Conservation (phyloP, 805 yeast species). For the Ogataea chonburiensis region DNA sequence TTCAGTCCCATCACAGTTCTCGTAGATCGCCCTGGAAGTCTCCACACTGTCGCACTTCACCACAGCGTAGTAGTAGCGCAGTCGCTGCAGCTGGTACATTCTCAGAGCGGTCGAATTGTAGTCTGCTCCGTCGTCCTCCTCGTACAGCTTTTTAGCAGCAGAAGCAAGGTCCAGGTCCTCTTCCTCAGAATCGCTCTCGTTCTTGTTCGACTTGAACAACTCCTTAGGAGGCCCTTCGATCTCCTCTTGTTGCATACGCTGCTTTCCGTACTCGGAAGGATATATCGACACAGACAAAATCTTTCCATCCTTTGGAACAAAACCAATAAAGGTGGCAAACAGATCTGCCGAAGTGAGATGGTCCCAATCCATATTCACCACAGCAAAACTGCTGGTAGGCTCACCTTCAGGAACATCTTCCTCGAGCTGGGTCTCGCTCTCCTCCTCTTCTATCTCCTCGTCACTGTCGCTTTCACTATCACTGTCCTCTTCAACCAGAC, state of each 20-base stretch:
- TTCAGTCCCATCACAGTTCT: conserved; percentile 91
- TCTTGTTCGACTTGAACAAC: conserved; percentile 54
- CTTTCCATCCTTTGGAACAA: conserved; percentile 73
- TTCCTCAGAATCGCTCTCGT: conserved; percentile 36
- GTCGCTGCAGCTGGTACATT: conserved; percentile 86
- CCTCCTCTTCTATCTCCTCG: conserved; percentile 44
- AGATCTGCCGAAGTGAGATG: conserved; percentile 83
- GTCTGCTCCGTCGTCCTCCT: conserved; percentile 80
- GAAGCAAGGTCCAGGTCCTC: conserved; percentile 45
- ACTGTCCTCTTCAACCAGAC: conserved; percentile 42
- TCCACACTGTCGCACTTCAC: conserved; percentile 72
- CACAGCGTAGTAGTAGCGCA: conserved; percentile 91
- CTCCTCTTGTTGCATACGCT: conserved; percentile 86
- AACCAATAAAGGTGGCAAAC: conserved; percentile 84
- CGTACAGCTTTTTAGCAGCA: conserved; percentile 69
- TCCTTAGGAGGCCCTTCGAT: conserved; percentile 91
- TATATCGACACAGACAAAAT: conserved; percentile 69
- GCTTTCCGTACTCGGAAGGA: conserved; percentile 92
- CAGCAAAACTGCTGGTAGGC: conserved; percentile 79
- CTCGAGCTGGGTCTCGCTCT: conserved; percentile 54
- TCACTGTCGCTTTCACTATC: conserved; percentile 34
- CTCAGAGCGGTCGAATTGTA: conserved; percentile 82
- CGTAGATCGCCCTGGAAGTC: conserved; percentile 75
- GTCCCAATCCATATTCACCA: conserved; percentile 97
- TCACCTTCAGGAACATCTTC: conserved; percentile 72